Percentiles rank a stretch among this genome's conserved stretches.
Conservation (phyloP, 202 grass and related monocot species). For the Zizania palustris region DNA sequence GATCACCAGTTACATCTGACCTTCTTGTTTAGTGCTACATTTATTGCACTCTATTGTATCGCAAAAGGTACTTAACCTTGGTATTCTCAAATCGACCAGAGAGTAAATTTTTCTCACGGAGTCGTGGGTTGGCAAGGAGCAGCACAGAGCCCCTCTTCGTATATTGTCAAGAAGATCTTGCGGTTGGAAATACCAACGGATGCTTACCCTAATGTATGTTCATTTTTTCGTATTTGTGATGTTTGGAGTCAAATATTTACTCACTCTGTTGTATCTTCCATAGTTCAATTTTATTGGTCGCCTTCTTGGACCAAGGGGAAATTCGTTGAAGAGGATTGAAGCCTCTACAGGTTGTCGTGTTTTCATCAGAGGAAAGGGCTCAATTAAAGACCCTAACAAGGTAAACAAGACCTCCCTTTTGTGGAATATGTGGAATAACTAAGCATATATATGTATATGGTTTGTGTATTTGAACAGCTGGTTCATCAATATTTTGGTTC, state of each 20-base stretch:
- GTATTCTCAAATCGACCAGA: constrained; percentile 49
- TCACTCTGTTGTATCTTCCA: constrained; percentile 28
- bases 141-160: constrained; percentile 65
- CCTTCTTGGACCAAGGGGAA: constrained; percentile 94
- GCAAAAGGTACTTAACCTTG: constrained; percentile 25
- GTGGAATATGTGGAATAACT: constrained; percentile 29
- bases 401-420: constrained; percentile 41
- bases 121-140: constrained; percentile 69
- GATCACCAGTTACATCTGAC: background rate
- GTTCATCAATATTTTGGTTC: background rate
- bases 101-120: constrained; percentile 63
- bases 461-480: constrained; percentile 17
- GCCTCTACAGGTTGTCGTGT: constrained; percentile 94
- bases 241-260: constrained; percentile 29
- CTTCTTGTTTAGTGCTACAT: background rate
- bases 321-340: constrained; percentile 99
- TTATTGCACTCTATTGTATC: constrained; percentile 30
- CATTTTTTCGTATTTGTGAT: constrained; percentile 16
- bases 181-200: constrained; percentile 79
- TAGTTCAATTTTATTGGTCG: constrained; percentile 97
- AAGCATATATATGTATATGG: constrained; percentile 17
- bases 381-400: constrained; percentile 96
- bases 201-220: constrained; percentile 71
- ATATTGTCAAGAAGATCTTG: constrained; percentile 85
- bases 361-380: constrained; percentile 97